Evolutionary conservation across 768 basidiomycete genomes (phyloP).

Genomic region (Candolleomyces eurysporus): DNA sequence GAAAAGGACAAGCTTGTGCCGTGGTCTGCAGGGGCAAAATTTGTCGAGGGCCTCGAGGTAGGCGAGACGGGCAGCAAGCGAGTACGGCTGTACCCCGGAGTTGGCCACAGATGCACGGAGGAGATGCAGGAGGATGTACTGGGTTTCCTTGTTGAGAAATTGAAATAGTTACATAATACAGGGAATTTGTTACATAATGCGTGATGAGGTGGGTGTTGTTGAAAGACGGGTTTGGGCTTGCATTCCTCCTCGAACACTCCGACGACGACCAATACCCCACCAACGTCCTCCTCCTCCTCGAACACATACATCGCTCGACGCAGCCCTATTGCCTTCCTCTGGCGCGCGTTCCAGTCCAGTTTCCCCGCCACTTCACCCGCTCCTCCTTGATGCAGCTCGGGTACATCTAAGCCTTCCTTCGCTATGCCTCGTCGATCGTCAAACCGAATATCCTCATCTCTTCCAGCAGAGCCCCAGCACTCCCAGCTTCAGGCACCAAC

Average conservation of each 20-base stretch:
- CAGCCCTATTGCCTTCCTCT: not conserved
- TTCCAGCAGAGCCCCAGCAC: slow-evolving; percentile 24
- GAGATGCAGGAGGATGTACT: slow-evolving; percentile 55
- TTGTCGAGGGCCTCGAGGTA: slow-evolving; percentile 55
- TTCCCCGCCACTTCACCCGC: not conserved
- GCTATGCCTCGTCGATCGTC: slow-evolving; percentile 60
- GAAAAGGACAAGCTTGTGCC: slow-evolving; percentile 66
- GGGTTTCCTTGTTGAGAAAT: slow-evolving; percentile 27
- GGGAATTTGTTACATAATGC: slow-evolving; percentile 19
- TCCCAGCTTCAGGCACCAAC: slow-evolving; percentile 18
- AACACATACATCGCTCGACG: not conserved
- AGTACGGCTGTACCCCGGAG: slow-evolving; percentile 49
- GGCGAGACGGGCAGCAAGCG: slow-evolving; percentile 55
- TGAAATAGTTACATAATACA: slow-evolving; percentile 13
- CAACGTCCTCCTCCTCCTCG: not conserved
- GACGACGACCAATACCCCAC: not conserved
- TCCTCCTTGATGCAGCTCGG: slow-evolving; percentile 1
- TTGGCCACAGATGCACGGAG: slow-evolving; percentile 61
- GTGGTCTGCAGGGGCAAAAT: slow-evolving; percentile 51
- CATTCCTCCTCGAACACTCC: not conserved
- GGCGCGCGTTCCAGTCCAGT: not conserved
- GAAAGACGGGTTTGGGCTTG: slow-evolving; percentile 12
- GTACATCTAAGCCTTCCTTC: slow-evolving; percentile 3
- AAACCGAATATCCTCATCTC: slow-evolving; percentile 29
- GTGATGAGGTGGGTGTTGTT: slow-evolving; percentile 19